Evolutionary conservation across 2,329 filamentous ascomycete species (phyloP).

Genomic region (Cladobotryum mycophilum): DNA sequence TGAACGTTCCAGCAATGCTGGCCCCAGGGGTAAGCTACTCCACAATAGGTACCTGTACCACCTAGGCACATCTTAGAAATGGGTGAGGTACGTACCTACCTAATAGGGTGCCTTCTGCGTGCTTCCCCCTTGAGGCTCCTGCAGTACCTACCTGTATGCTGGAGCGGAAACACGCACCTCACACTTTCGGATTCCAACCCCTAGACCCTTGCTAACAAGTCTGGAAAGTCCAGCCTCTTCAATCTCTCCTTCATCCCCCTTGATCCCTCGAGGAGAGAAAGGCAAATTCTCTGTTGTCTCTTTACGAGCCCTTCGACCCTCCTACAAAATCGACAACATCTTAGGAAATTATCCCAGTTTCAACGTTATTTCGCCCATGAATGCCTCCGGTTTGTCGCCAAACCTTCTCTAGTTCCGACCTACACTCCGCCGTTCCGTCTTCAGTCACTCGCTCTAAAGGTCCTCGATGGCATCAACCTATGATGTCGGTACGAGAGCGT

Average conservation of each 20-base stretch:
- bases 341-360: background rate
- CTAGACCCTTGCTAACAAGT: slow-evolving; percentile 9
- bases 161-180: slow-evolving; percentile 1
- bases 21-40: background rate
- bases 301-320: background rate
- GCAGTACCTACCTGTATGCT: background rate
- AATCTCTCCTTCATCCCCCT: slow-evolving; percentile 8
- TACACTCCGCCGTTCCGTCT: background rate
- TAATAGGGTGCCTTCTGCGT: background rate
- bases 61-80: too few relatives aligned
- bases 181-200: background rate
- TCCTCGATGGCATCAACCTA: slow-evolving; percentile 80
- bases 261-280: slow-evolving; percentile 9
- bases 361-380: slow-evolving; percentile 8
- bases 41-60: background rate
- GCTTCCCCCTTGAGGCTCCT: background rate
- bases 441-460: slow-evolving; percentile 1
- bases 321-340: too few relatives aligned
- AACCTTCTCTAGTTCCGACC: slow-evolving; percentile 2
- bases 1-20: background rate
- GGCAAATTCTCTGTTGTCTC: slow-evolving; percentile 9
- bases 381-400: slow-evolving; percentile 8
- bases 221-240: slow-evolving; percentile 10
- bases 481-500: slow-evolving; percentile 93
- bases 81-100: background rate